A percentile compares a stretch with the other conserved stretches of the same genome.
These are phyloP conservation scores for Botrytis elliptica DNA, from an alignment of 2,329 filamentous ascomycete species.

Conservation along the genomic window DNA sequence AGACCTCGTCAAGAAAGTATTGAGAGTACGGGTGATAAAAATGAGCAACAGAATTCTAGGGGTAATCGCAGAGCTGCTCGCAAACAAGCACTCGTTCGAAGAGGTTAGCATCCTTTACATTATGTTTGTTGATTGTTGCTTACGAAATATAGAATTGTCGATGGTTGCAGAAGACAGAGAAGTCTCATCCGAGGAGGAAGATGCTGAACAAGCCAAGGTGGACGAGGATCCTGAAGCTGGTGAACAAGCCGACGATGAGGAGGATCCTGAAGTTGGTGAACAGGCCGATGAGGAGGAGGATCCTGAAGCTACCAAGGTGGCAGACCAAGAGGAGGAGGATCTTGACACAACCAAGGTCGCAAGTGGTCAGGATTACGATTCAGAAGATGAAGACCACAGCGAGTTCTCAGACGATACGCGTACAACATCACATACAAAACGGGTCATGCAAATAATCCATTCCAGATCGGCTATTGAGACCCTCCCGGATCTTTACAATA, in stretches of 20 bases:
- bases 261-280: background rate
- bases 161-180: conserved; percentile 33
- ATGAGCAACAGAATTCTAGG: conserved; percentile 15
- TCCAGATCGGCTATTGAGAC: conserved; percentile 41
- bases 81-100: conserved; percentile 3
- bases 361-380: background rate
- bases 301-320: conserved; percentile 17
- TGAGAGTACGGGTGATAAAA: conserved; percentile 30
- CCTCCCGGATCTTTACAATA: conserved; percentile 42
- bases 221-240: background rate
- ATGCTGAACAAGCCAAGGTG: background rate
- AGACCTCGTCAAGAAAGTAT: conserved; percentile 30
- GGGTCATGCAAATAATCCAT: conserved; percentile 39
- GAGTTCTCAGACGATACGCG: conserved; percentile 33
- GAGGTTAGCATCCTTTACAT: conserved; percentile 23
- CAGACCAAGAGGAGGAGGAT: conserved; percentile 20
- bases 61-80: conserved; percentile 14
- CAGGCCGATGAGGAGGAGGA: conserved; percentile 20
- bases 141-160: conserved; percentile 32
- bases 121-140: conserved; percentile 13
- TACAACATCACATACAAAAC: conserved; percentile 27
- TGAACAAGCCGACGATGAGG: background rate
- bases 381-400: background rate
- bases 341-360: conserved; percentile 12
- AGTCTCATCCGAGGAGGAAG: background rate